These are phyloP conservation scores for Aureobasidium mangrovei DNA, from an alignment of 2,329 filamentous ascomycete species.

Conservation along the genomic window DNA sequence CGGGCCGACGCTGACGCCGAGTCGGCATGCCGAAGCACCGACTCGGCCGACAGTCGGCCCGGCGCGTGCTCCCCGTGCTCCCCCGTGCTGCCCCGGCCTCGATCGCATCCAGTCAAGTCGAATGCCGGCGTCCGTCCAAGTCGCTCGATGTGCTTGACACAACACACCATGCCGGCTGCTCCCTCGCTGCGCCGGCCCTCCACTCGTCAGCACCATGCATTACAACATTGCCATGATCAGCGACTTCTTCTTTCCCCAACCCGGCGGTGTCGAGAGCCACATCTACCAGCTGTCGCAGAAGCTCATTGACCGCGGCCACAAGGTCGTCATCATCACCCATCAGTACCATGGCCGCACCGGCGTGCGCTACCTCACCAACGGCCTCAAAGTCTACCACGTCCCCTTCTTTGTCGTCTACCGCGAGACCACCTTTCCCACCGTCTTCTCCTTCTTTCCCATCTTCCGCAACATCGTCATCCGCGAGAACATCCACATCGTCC, in stretches of 20 bases:
- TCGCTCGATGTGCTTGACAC: no score
- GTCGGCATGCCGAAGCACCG: constrained; percentile 3
- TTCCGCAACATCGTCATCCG: constrained; percentile 93
- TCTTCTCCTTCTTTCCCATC: constrained; percentile 98
- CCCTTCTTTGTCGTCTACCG: constrained; percentile 95
- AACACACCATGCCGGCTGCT: neutral
- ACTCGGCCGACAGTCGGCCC: no score
- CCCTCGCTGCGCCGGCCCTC: neutral
- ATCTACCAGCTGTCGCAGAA: constrained; percentile 97
- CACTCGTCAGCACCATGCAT: constrained; percentile 39
- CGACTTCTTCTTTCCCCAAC: constrained; percentile 99
- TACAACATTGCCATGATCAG: constrained; percentile 86
- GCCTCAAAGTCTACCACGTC: constrained; percentile 95
- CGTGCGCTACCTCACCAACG: constrained; percentile 91
- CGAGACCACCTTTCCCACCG: constrained; percentile 84
- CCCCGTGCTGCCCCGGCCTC: no score
- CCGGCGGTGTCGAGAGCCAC: constrained; percentile 90
- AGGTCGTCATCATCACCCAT: constrained; percentile 96
- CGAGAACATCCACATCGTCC: constrained; percentile 92
- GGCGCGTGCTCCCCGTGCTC: no score
- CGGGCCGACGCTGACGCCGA: neutral
- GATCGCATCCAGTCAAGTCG: no score
- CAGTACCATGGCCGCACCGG: constrained; percentile 86
- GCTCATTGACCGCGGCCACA: constrained; percentile 93
- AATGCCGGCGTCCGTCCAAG: no score